Conservation (phyloP, 2,329 filamentous ascomycete genomes). For the Aspergillus phoenicis region DNA sequence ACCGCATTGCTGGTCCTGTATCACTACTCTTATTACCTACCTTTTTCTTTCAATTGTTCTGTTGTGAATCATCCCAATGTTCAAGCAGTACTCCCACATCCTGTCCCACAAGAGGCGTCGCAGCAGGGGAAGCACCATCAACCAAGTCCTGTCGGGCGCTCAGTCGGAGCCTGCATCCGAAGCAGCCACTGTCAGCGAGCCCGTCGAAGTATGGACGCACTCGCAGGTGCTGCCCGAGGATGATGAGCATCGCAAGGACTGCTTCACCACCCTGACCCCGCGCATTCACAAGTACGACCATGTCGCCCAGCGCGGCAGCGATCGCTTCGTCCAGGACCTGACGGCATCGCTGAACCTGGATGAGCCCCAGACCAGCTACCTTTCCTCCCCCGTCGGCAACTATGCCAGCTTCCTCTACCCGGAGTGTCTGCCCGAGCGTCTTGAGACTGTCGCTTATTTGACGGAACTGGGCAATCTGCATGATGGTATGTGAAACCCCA, state of each 20-base stretch:
- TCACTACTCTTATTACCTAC: neutral
- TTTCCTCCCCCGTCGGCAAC: conserved; percentile 16
- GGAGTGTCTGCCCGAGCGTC: conserved; percentile 16
- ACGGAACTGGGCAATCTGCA: conserved; percentile 16
- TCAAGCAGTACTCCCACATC: conserved; percentile 17
- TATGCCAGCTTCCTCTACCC: conserved; percentile 19
- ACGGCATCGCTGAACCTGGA: conserved; percentile 6
- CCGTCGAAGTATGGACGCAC: conserved; percentile 16
- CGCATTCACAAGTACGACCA: conserved; percentile 19
- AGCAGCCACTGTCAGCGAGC: conserved; percentile 6
- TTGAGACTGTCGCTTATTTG: conserved; percentile 15
- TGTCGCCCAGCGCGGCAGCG: conserved; percentile 17
- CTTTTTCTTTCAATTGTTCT: neutral
- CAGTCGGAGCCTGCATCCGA: conserved; percentile 14
- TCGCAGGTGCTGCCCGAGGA: conserved; percentile 12
- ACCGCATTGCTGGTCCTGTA: conserved; percentile 1
- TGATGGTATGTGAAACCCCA: conserved; percentile 8
- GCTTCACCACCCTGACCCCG: conserved; percentile 14
- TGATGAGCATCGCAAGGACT: conserved; percentile 8
- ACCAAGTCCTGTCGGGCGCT: conserved; percentile 11
- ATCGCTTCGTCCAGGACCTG: conserved; percentile 18
- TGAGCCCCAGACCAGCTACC: conserved; percentile 13
- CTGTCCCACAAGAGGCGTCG: conserved; percentile 18
- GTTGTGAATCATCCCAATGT: conserved; percentile 11
- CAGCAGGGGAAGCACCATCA: conserved; percentile 14